Percentiles rank a stretch among this genome's conserved stretches.
phyloP scores from a whole-genome alignment of 2,329 filamentous ascomycete genomes.

The Exophiala dermatitidis region DNA sequence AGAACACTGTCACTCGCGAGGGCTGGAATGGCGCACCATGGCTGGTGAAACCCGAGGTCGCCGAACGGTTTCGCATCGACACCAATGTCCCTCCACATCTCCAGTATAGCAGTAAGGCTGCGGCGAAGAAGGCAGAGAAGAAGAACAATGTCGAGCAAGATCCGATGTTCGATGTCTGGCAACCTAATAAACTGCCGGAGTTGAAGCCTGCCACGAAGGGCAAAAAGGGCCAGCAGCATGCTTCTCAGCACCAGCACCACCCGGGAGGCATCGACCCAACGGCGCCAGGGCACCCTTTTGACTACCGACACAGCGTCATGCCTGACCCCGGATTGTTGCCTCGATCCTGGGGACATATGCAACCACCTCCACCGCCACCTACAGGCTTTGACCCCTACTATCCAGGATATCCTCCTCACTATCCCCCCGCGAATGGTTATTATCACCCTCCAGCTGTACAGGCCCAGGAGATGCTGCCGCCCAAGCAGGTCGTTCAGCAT shows the following conservation, averaged over 20 bases:
- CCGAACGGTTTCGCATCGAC: constrained; percentile 75
- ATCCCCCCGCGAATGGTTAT: constrained; percentile 29
- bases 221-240: constrained; percentile 28
- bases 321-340: constrained; percentile 38
- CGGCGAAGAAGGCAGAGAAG: constrained; percentile 67
- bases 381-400: constrained; percentile 8
- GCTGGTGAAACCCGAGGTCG: constrained; percentile 83
- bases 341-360: constrained; percentile 21
- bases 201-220: constrained; percentile 67
- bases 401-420: constrained; percentile 18
- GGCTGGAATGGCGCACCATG: constrained; percentile 95
- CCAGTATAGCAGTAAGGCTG: constrained; percentile 69
- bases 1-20: constrained; percentile 85
- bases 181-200: constrained; percentile 56
- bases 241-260: constrained; percentile 10
- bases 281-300: constrained; percentile 51
- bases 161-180: constrained; percentile 44
- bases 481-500: constrained; percentile 30
- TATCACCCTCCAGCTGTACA: constrained; percentile 25
- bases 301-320: constrained; percentile 43
- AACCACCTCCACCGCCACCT: constrained; percentile 12
- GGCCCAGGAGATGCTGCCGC: constrained; percentile 6
- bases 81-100: constrained; percentile 78
- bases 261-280: background rate
- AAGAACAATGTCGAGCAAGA: constrained; percentile 52